Evolutionary conservation across 345 rosid species (phyloP).

Genomic region (Lenwebbia sp.): DNA sequence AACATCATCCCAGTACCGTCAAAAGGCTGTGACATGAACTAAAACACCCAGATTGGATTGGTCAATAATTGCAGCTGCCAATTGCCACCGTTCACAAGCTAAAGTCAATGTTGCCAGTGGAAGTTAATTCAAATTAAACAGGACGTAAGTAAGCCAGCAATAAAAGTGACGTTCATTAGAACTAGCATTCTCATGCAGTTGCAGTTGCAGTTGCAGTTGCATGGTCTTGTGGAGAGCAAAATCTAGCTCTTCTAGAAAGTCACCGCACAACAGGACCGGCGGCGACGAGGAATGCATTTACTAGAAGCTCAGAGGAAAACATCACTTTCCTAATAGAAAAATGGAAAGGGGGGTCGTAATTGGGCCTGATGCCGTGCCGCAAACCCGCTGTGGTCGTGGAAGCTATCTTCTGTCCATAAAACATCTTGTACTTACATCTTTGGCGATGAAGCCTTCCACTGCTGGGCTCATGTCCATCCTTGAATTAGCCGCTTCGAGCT

Average conservation of each 20-base stretch:
- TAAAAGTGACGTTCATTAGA: background rate
- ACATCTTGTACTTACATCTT: constrained; percentile 46
- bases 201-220: background rate
- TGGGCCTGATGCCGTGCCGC: background rate
- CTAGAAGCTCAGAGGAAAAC: background rate
- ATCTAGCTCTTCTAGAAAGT: background rate
- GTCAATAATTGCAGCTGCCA: background rate
- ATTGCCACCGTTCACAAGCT: background rate
- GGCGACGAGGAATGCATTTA: background rate
- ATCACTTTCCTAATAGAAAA: background rate
- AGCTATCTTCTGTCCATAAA: background rate
- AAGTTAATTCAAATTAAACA: background rate
- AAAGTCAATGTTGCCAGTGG: background rate
- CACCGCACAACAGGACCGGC: background rate
- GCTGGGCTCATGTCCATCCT: constrained; percentile 38
- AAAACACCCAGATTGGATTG: background rate
- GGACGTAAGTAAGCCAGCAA: background rate
- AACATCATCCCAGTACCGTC: constrained; percentile 50
- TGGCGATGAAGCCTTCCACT: constrained; percentile 52
- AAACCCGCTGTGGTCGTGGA: background rate
- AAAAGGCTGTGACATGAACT: constrained; percentile 42
- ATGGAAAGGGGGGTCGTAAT: background rate
- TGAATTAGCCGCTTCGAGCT: constrained; percentile 84
- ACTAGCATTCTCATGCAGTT: background rate
- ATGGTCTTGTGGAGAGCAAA: background rate